Conservation (phyloP, 129 eudicot genomes). For the Erigeron canadensis region DNA sequence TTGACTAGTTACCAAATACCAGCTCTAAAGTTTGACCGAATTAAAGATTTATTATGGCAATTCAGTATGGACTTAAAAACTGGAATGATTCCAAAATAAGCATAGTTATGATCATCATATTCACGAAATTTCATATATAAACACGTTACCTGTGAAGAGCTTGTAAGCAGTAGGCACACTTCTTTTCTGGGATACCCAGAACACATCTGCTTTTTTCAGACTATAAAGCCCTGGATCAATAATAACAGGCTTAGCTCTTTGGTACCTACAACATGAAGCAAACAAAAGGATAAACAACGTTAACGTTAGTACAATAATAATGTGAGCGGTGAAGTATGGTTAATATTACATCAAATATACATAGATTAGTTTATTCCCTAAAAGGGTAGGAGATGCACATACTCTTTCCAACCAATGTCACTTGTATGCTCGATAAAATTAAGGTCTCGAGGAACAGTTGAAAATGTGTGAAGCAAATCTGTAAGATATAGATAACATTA, state of each 20-base stretch:
- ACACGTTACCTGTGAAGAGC: conserved; percentile 65
- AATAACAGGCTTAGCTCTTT: conserved; percentile 74
- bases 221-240: conserved; percentile 79
- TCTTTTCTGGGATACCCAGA: conserved; percentile 60
- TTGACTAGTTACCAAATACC: not conserved
- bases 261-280: conserved; percentile 39
- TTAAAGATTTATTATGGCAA: not conserved
- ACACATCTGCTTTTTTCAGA: conserved; percentile 60
- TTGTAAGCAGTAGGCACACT: conserved; percentile 72
- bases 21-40: not conserved
- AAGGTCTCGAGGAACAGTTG: conserved; percentile 60
- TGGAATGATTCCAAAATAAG: not conserved
- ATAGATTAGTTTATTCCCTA: conserved; percentile 5
- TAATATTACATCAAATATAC: not conserved
- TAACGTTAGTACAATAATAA: not conserved
- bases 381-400: conserved; percentile 35
- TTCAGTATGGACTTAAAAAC: not conserved
- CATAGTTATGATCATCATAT: not conserved
- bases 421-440: conserved; percentile 90
- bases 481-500: conserved; percentile 17
- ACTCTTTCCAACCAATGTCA: conserved; percentile 90
- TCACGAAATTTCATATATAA: not conserved
- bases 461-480: conserved; percentile 78
- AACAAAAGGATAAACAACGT: conserved; percentile 12
- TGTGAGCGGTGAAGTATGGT: not conserved